phyloP scores from a whole-genome alignment of 2,329 filamentous ascomycete genomes.

The Metarhizium album region DNA sequence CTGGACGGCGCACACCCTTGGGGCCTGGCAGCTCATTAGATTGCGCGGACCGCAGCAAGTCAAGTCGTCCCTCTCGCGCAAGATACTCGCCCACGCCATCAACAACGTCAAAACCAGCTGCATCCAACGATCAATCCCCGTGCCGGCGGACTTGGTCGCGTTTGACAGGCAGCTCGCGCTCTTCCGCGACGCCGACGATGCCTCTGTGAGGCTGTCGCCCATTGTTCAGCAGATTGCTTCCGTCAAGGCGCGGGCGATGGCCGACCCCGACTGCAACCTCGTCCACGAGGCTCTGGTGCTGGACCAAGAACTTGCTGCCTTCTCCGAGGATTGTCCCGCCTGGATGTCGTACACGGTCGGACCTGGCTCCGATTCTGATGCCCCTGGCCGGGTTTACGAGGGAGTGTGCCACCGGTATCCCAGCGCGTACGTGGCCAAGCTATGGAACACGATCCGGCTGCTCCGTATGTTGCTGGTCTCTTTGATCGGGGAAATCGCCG shows the following conservation, averaged over 20 bases:
- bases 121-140: slow-evolving; percentile 12
- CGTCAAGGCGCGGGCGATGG: slow-evolving; percentile 8
- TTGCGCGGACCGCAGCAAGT: slow-evolving; percentile 14
- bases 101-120: slow-evolving; percentile 18
- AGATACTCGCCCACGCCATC: slow-evolving; percentile 15
- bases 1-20: slow-evolving; percentile 16
- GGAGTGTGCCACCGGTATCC: slow-evolving; percentile 11
- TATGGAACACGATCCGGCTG: slow-evolving; percentile 17
- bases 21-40: slow-evolving; percentile 16
- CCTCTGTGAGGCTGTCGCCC: slow-evolving; percentile 7
- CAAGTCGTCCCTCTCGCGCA: slow-evolving; percentile 10
- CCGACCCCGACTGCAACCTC: slow-evolving; percentile 1
- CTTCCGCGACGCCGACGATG: slow-evolving; percentile 9
- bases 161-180: slow-evolving; percentile 8
- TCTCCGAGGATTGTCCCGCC: background rate
- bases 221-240: slow-evolving; percentile 11
- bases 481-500: slow-evolving; percentile 7
- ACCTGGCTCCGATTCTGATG: background rate
- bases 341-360: slow-evolving; percentile 5
- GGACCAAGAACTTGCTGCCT: slow-evolving; percentile 8
- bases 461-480: slow-evolving; percentile 15
- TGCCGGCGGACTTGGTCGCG: slow-evolving; percentile 12
- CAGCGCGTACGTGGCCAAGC: slow-evolving; percentile 10
- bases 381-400: slow-evolving; percentile 9
- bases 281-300: slow-evolving; percentile 12